Conservation (phyloP, 2,329 filamentous ascomycete genomes). For the Parascedosporium putredinis region DNA sequence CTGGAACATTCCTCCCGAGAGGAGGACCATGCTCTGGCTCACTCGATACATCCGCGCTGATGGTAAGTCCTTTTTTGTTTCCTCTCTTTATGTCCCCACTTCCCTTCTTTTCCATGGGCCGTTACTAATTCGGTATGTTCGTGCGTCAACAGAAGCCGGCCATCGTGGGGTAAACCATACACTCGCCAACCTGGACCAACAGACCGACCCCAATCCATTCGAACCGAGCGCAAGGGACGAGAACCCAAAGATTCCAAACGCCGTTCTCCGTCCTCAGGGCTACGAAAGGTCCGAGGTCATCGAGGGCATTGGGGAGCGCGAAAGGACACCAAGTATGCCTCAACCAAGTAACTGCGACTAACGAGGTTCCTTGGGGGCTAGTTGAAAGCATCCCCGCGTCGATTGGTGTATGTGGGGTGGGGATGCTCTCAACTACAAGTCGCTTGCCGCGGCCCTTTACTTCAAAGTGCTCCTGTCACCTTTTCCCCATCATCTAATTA, state of each 20-base stretch:
- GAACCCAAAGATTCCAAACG: slow-evolving; percentile 53
- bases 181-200: slow-evolving; percentile 75
- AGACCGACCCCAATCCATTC: slow-evolving; percentile 85
- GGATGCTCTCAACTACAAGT: no score
- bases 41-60: slow-evolving; percentile 84
- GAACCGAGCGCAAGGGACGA: slow-evolving; percentile 69
- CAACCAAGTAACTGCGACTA: neutral
- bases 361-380: no score
- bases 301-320: slow-evolving; percentile 17
- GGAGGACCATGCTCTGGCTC: slow-evolving; percentile 74
- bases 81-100: neutral
- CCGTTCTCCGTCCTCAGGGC: slow-evolving; percentile 54
- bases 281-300: slow-evolving; percentile 80
- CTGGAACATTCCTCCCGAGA: slow-evolving; percentile 85
- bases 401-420: no score
- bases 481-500: no score
- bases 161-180: slow-evolving; percentile 96
- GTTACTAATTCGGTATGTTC: neutral
- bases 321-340: neutral
- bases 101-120: neutral
- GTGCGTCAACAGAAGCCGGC: slow-evolving; percentile 52
- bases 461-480: no score
- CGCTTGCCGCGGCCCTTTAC: no score
- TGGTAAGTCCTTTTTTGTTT: slow-evolving; percentile 9
- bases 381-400: no score